phyloP scores from a whole-genome alignment of 108 stramenopile species.

The Cyclostephanos invisitatus region DNA sequence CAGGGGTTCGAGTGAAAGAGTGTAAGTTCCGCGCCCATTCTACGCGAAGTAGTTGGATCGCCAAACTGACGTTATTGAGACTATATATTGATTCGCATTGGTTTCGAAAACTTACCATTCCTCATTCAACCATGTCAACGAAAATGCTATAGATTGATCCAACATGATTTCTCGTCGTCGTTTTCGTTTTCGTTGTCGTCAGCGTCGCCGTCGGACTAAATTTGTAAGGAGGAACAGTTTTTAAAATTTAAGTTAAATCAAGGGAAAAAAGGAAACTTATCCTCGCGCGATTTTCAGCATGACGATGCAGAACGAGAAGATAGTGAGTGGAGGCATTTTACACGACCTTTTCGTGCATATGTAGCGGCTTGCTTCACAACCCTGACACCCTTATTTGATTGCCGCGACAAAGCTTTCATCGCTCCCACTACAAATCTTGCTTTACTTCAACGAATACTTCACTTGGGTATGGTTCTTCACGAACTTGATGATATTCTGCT shows the following conservation, averaged over 20 bases:
- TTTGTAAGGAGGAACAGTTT: too few species aligned
- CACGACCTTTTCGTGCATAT: background rate
- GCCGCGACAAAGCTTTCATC: slow-evolving; percentile 39
- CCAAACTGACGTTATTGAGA: too few species aligned
- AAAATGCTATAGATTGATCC: background rate
- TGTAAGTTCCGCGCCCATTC: too few species aligned
- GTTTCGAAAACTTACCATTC: background rate
- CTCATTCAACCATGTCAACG: slow-evolving; percentile 10
- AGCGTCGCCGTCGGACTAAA: too few species aligned
- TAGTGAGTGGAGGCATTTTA: slow-evolving; percentile 1
- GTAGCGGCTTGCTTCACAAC: background rate
- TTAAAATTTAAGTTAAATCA: too few species aligned
- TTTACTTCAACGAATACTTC: slow-evolving; percentile 65
- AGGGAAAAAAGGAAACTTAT: background rate
- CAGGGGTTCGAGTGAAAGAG: background rate
- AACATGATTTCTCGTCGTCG: background rate
- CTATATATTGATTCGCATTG: too few species aligned
- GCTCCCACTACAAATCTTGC: slow-evolving; percentile 59
- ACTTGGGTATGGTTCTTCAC: slow-evolving; percentile 51
- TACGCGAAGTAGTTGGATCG: too few species aligned
- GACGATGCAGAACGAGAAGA: slow-evolving; percentile 16
- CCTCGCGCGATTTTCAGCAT: too few species aligned
- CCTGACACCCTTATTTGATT: background rate
- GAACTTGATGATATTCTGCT: slow-evolving; percentile 53
- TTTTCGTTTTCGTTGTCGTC: too few species aligned